Conservation (phyloP, 805 yeast species). For the Debaryomyces tyrocola region DNA sequence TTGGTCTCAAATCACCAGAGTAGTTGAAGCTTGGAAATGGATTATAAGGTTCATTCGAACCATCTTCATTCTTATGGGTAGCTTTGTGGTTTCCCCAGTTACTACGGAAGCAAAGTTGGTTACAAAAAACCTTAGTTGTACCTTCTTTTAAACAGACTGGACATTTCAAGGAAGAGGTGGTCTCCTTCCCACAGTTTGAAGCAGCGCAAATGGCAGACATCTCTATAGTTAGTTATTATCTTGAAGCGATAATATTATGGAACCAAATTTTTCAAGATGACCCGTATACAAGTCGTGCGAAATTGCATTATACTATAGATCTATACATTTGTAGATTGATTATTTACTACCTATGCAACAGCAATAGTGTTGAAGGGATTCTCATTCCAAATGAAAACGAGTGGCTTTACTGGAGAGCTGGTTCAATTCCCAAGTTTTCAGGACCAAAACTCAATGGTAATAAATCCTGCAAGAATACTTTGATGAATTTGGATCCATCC, state of each 20-base stretch:
- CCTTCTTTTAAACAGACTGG: slow-evolving; percentile 86
- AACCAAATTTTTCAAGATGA: background rate
- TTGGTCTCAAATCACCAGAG: slow-evolving; percentile 74
- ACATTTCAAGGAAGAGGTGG: slow-evolving; percentile 76
- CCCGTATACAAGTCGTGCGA: background rate
- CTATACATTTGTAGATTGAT: too few relatives aligned
- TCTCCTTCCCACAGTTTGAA: slow-evolving; percentile 81
- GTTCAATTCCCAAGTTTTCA: slow-evolving; percentile 43
- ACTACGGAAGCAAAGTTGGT: slow-evolving; percentile 77
- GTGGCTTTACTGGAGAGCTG: background rate
- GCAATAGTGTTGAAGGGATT: too few relatives aligned
- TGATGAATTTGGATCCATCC: slow-evolving; percentile 44
- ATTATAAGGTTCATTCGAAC: slow-evolving; percentile 56
- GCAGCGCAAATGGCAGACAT: slow-evolving; percentile 57
- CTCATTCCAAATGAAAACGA: too few relatives aligned
- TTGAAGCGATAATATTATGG: too few relatives aligned
- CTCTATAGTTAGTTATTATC: background rate
- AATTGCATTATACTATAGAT: background rate
- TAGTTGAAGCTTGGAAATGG: slow-evolving; percentile 83
- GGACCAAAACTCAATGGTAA: slow-evolving; percentile 90
- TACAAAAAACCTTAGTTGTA: slow-evolving; percentile 66
- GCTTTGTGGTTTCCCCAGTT: slow-evolving; percentile 74
- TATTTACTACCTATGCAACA: too few relatives aligned
- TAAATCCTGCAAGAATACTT: slow-evolving; percentile 57
- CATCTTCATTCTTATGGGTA: slow-evolving; percentile 60